Evolutionary conservation across 345 rosid species (phyloP).

Genomic region (Ailanthus altissimus): DNA sequence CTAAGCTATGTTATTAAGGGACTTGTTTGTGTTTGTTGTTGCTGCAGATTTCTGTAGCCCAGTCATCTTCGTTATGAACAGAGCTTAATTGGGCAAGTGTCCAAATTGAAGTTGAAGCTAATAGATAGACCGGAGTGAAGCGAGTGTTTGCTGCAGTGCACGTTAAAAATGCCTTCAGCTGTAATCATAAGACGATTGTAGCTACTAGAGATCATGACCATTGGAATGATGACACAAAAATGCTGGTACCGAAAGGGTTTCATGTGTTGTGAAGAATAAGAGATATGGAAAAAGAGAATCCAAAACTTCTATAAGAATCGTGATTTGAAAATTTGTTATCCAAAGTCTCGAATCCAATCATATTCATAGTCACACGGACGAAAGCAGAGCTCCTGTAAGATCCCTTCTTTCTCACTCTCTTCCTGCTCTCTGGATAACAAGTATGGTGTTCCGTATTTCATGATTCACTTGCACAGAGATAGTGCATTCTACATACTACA

Average conservation of each 20-base stretch:
- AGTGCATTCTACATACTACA: slow-evolving; percentile 18
- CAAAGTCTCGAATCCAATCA: slow-evolving; percentile 4
- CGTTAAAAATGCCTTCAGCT: not conserved
- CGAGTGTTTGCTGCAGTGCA: no score
- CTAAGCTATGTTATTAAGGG: not conserved
- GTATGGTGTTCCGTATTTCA: slow-evolving; percentile 2
- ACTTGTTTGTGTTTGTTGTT: not conserved
- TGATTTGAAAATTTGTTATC: slow-evolving; percentile 2
- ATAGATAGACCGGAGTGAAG: no score
- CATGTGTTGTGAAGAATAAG: not conserved
- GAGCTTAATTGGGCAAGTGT: not conserved
- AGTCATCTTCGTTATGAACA: not conserved
- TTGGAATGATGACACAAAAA: not conserved
- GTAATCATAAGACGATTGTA: not conserved
- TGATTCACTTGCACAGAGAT: slow-evolving; percentile 10
- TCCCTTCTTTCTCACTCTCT: not conserved
- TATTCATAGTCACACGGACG: not conserved
- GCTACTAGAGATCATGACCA: not conserved
- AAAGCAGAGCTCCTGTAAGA: not conserved
- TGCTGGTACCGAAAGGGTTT: not conserved
- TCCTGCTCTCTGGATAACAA: not conserved
- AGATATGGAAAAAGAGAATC: not conserved
- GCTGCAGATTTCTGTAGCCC: not conserved
- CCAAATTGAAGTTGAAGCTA: not conserved
- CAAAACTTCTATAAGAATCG: slow-evolving; percentile 13